Evolutionary conservation across 176 grass and related monocot genomes (phyloP).

Genomic region (Otatea glauca): DNA sequence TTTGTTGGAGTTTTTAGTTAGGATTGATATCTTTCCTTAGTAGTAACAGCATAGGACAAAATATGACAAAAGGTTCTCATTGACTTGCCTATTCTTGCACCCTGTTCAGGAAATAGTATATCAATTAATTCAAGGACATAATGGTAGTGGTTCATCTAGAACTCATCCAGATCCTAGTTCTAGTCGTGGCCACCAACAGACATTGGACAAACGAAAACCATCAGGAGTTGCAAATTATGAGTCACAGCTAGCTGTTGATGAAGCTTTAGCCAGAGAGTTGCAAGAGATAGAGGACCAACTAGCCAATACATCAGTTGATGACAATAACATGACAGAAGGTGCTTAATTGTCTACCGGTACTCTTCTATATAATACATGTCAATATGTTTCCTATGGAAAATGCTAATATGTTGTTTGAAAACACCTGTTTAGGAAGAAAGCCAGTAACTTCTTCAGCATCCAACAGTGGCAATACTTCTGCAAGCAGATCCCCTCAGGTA

Average conservation of each 20-base stretch:
- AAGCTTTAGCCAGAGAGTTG: conserved; percentile 84
- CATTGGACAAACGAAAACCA: conserved; percentile 23
- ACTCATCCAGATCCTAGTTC: conserved; percentile 48
- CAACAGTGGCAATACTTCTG: conserved; percentile 27
- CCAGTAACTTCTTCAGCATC: conserved; percentile 36
- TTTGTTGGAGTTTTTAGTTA: neutral
- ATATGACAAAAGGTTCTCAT: conserved; percentile 1
- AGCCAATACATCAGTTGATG: conserved; percentile 47
- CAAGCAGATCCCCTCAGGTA: conserved; percentile 59
- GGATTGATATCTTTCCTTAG: neutral
- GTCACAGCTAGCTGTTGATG: conserved; percentile 66
- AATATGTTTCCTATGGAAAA: conserved; percentile 29
- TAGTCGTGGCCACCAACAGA: conserved; percentile 32
- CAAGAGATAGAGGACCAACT: conserved; percentile 68
- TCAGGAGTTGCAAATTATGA: conserved; percentile 45
- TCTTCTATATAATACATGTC: neutral
- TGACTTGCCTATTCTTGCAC: conserved; percentile 26
- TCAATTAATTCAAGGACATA: conserved; percentile 69
- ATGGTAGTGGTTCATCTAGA: conserved; percentile 37
- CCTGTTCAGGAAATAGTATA: conserved; percentile 70
- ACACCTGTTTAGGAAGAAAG: conserved; percentile 58
- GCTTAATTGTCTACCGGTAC: conserved; percentile 30
- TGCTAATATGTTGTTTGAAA: conserved; percentile 25
- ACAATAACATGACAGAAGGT: conserved; percentile 26
- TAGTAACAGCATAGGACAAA: conserved; percentile 24